Base-by-base conservation (phyloP, 768 basidiomycete species). In the Boletus speciosus region DNA sequence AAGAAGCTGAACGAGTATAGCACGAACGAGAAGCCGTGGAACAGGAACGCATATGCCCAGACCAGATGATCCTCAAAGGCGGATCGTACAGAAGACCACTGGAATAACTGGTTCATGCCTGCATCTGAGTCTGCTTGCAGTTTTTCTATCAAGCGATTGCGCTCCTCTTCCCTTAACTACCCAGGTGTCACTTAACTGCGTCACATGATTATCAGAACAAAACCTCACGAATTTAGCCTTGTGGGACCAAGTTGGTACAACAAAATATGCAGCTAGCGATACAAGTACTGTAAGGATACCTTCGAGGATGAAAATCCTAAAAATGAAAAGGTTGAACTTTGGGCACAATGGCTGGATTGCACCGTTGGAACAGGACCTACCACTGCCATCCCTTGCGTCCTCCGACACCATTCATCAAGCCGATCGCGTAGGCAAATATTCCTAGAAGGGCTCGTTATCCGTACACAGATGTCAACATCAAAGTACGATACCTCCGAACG, bases 381-480 rank as follows among this genome's bases (percentile, higher is more conserved):
- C 84, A 85, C 69, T 78, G 72, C 84, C 85, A 86, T 21, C 83
- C 82, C 39, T 66, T 74, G 45, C 76, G 75, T 16, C 82, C 84
- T n/a, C 80, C 82, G 4, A 83, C 66, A 15, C 82, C 82, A 25
- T 82, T 73, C 81, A 84, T 85, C 57, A 81, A 76, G 12, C 80
- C 81, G 45, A 86, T 80, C 1, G 63, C 74, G 58, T 77, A 84
- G 7, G 84, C 83, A 8, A 85, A 72, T 50, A 84, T 78, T 32
- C 82, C 81, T 79, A 51, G 29, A 39, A 56, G 19, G 23, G 44
- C 8, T 49, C 25, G 11, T 57, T 23, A 43, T 10, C 1, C 32
- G 29, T 8, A 5, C 23, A 36, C 6, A 3, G 12, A 19, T 10
- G 16, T 46, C 27, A 45, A 44, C n/a, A 37, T 16, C 31, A 42